These are phyloP conservation scores for Nymphaea colorata DNA, from an alignment of 164 flowering plant species.

Conservation along the genomic window DNA sequence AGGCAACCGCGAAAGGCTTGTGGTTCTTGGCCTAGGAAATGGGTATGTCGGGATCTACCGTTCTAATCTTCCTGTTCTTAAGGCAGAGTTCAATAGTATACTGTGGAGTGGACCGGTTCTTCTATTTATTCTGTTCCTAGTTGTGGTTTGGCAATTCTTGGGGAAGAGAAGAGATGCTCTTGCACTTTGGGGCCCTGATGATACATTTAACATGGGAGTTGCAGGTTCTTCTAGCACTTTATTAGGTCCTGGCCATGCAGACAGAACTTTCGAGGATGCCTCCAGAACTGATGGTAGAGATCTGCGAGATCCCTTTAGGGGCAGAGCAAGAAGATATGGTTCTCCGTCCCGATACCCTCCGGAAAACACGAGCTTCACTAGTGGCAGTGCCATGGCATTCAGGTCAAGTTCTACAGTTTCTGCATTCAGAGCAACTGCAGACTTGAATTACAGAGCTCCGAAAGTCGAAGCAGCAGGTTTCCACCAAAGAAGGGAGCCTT, in stretches of 20 bases:
- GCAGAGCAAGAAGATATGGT: slow-evolving; percentile 51
- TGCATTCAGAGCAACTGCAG: slow-evolving; percentile 43
- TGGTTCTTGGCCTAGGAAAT: slow-evolving; percentile 68
- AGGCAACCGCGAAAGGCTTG: slow-evolving; percentile 69
- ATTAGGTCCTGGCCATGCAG: slow-evolving; percentile 39
- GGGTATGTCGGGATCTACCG: slow-evolving; percentile 79
- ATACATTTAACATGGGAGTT: slow-evolving; percentile 49
- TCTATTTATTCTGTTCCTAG: slow-evolving; percentile 65
- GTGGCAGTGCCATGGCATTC: slow-evolving; percentile 44
- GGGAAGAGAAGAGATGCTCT: slow-evolving; percentile 88
- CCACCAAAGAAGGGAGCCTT: slow-evolving; percentile 55
- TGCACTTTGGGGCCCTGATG: slow-evolving; percentile 86
- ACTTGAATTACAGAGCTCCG: slow-evolving; percentile 63
- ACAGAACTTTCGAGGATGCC: slow-evolving; percentile 48
- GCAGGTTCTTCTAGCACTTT: slow-evolving; percentile 39
- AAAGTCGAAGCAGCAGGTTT: slow-evolving; percentile 46
- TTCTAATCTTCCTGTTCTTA: slow-evolving; percentile 69
- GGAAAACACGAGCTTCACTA: slow-evolving; percentile 1
- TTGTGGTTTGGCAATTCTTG: slow-evolving; percentile 83
- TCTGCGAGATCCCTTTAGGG: slow-evolving; percentile 49
- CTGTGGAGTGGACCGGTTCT: slow-evolving; percentile 86
- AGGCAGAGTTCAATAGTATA: slow-evolving; percentile 56
- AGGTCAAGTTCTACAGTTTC: slow-evolving; percentile 53
- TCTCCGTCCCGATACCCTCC: slow-evolving; percentile 60
- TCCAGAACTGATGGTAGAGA: slow-evolving; percentile 62